phyloP scores from a whole-genome alignment of 2,329 filamentous ascomycete species.

The Pseudocercospora cruenta region DNA sequence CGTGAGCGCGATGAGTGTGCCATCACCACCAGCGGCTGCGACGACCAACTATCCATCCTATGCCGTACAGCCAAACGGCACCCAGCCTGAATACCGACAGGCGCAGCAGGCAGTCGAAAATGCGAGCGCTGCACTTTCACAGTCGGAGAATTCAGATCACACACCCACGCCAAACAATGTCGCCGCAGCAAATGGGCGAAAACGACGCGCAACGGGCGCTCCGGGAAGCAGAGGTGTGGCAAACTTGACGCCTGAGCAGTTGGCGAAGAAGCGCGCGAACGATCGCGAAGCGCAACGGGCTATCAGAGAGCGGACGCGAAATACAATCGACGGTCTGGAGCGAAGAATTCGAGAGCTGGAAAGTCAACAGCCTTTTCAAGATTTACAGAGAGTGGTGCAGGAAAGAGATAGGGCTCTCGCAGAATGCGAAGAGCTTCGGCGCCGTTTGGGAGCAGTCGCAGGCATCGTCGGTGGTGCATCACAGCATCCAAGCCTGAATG shows the following conservation, averaged over 20 bases:
- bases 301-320: constrained; percentile 79
- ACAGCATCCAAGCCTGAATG: constrained; percentile 33
- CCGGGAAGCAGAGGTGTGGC: constrained; percentile 70
- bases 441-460: constrained; percentile 55
- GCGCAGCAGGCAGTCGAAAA: constrained; percentile 50
- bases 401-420: constrained; percentile 71
- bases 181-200: constrained; percentile 33
- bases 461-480: constrained; percentile 32
- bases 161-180: constrained; percentile 25
- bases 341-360: constrained; percentile 74
- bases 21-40: constrained; percentile 4
- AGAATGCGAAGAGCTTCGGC: constrained; percentile 78
- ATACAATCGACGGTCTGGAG: constrained; percentile 76
- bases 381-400: constrained; percentile 73
- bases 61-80: constrained; percentile 4
- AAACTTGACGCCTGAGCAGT: constrained; percentile 83
- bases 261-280: constrained; percentile 88
- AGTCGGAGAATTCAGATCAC: constrained; percentile 15
- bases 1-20: constrained; percentile 1
- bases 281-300: constrained; percentile 85
- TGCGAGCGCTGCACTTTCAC: constrained; percentile 35
- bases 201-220: constrained; percentile 41
- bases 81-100: constrained; percentile 40
- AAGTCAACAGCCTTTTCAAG: constrained; percentile 78
- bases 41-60: not conserved